A percentile compares a stretch with the other conserved stretches of the same genome.
phyloP scores from a whole-genome alignment of 2,329 filamentous ascomycete species.

The Nigrospora osmanthi region DNA sequence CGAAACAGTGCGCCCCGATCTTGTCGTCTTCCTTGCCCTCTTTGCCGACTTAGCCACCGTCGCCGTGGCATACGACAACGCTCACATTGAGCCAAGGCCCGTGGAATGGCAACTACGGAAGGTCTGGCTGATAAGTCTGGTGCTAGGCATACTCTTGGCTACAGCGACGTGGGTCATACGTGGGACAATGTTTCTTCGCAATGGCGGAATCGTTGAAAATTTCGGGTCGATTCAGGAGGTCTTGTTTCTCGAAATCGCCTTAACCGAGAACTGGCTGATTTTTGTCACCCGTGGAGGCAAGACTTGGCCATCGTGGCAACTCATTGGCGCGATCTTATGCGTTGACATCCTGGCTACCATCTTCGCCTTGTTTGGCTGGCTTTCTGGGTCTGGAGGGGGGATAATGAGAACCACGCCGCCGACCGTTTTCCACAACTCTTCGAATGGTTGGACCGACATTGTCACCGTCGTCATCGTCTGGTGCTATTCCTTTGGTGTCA shows the following conservation, averaged over 20 bases:
- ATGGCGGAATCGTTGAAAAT: constrained; percentile 66
- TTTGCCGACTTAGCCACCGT: constrained; percentile 70
- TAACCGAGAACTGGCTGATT: constrained; percentile 72
- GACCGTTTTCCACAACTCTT: constrained; percentile 18
- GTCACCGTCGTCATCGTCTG: constrained; percentile 44
- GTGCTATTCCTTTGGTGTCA: constrained; percentile 44
- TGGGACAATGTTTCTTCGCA: constrained; percentile 55
- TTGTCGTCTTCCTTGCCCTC: constrained; percentile 66
- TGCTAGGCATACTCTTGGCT: constrained; percentile 58
- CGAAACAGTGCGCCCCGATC: constrained; percentile 59
- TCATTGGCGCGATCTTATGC: constrained; percentile 58
- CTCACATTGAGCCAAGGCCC: constrained; percentile 60
- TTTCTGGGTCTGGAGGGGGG: constrained; percentile 36
- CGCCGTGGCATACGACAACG: constrained; percentile 66
- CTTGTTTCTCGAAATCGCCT: constrained; percentile 63
- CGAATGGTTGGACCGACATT: constrained; percentile 49
- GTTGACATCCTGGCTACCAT: constrained; percentile 62
- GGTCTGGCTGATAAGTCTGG: constrained; percentile 64
- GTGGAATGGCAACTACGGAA: constrained; percentile 70
- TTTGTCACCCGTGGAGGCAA: constrained; percentile 67
- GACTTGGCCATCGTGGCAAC: constrained; percentile 63
- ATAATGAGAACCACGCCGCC: constrained; percentile 31
- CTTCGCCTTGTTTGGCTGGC: constrained; percentile 65
- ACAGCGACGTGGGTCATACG: constrained; percentile 61
- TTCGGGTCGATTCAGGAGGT: constrained; percentile 68